phyloP scores from a whole-genome alignment of 805 yeast species.

The Helenozyma baotianmanensis region DNA sequence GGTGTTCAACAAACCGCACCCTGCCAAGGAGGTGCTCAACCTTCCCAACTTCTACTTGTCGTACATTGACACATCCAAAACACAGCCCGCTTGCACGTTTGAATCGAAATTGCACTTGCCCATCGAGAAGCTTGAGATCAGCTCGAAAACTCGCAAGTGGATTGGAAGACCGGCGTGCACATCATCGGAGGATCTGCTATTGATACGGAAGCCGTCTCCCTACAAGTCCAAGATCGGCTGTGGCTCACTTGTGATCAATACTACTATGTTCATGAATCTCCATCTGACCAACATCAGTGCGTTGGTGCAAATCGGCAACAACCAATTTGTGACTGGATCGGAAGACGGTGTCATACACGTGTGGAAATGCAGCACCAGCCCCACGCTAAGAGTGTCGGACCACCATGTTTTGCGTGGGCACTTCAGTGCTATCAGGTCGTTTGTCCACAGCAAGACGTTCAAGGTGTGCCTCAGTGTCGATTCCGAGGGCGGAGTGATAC shows the following conservation, averaged over 20 bases:
- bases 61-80: slow-evolving; percentile 20
- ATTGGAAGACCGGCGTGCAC: slow-evolving; percentile 44
- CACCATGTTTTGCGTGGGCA: slow-evolving; percentile 57
- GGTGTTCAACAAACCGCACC: slow-evolving; percentile 67
- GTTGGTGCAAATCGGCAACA: slow-evolving; percentile 39
- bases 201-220: slow-evolving; percentile 28
- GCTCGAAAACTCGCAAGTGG: slow-evolving; percentile 44
- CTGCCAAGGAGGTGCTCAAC: slow-evolving; percentile 38
- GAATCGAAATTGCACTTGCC: slow-evolving; percentile 40
- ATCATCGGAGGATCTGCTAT: slow-evolving; percentile 32
- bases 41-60: slow-evolving; percentile 34
- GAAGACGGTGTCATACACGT: slow-evolving; percentile 57
- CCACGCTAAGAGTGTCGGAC: slow-evolving; percentile 29
- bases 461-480: slow-evolving; percentile 55
- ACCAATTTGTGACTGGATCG: slow-evolving; percentile 46
- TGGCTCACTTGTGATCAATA: slow-evolving; percentile 39
- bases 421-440: slow-evolving; percentile 37
- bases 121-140: slow-evolving; percentile 42
- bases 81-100: slow-evolving; percentile 29
- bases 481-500: slow-evolving; percentile 45
- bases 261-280: slow-evolving; percentile 38
- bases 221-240: slow-evolving; percentile 15
- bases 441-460: slow-evolving; percentile 49
- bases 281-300: slow-evolving; percentile 36
- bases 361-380: slow-evolving; percentile 44